Percentiles rank a stretch among this genome's conserved stretches.
Conservation (phyloP, 257 asterid species). For the Solanum chilense region DNA sequence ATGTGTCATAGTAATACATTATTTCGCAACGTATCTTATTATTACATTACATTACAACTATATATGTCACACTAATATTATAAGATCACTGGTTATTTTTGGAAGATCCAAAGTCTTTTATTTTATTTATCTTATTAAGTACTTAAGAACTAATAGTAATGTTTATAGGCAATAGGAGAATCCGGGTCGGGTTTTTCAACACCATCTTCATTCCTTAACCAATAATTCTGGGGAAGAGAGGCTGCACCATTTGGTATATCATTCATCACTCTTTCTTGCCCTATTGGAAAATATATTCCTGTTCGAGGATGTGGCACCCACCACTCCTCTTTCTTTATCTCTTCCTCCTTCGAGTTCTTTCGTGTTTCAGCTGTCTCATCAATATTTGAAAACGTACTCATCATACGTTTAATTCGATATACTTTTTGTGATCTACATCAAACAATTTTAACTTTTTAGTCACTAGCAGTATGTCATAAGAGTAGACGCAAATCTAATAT, state of each 20-base stretch:
- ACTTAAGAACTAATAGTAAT: not conserved
- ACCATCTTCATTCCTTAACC: constrained; percentile 37
- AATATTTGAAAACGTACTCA: not conserved
- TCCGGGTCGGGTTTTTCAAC: constrained; percentile 19
- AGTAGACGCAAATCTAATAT: not conserved
- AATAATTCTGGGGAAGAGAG: constrained; percentile 12
- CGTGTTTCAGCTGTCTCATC: not conserved
- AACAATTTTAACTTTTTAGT: not conserved
- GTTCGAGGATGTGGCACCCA: constrained; percentile 44
- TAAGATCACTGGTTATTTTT: not conserved
- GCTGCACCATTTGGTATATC: constrained; percentile 39
- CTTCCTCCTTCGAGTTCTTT: not conserved
- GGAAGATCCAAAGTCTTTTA: not conserved
- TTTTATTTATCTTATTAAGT: not conserved
- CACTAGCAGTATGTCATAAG: not conserved
- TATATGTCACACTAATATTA: not conserved
- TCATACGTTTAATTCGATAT: not conserved
- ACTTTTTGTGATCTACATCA: not conserved
- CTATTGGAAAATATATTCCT: constrained; percentile 43
- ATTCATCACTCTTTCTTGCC: constrained; percentile 35
- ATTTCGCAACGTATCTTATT: not conserved
- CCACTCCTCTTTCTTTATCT: not conserved
- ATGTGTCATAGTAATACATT: not conserved
- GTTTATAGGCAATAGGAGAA: not conserved
- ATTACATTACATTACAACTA: not conserved